phyloP scores from a whole-genome alignment of 192 early-diverging fungal species.

The Coemansia umbellata region DNA sequence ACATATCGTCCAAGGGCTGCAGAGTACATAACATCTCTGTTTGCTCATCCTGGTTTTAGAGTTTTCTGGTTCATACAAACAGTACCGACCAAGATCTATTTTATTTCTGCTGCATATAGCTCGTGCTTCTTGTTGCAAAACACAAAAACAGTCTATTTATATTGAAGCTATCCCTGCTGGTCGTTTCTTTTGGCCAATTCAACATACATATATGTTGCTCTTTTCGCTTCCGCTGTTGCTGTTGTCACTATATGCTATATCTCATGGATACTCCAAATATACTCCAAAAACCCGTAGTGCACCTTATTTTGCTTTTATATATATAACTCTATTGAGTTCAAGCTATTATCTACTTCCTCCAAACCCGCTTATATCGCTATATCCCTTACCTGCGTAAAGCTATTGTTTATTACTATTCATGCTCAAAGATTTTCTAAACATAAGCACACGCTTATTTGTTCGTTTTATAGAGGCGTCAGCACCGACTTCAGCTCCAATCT shows the following conservation, averaged over 20 bases:
- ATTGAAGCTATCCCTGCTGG: not conserved
- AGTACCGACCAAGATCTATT: no score
- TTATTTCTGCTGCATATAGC: not conserved
- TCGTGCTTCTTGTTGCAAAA: not conserved
- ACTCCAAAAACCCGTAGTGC: no score
- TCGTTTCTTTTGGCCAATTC: not conserved
- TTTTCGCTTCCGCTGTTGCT: not conserved
- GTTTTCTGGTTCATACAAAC: no score
- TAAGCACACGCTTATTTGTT: not conserved
- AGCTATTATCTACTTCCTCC: not conserved
- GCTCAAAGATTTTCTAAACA: conserved; percentile 7
- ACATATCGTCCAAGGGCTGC: not conserved
- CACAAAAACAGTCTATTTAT: not conserved
- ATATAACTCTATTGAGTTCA: not conserved
- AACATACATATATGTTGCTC: not conserved
- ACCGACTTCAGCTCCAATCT: not conserved
- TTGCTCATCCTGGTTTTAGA: not conserved
- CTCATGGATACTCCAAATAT: not conserved
- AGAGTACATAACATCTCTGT: conserved; percentile 1
- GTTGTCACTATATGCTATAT: not conserved
- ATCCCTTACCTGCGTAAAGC: not conserved
- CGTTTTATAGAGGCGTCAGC: conserved; percentile 6
- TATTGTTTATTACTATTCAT: not conserved
- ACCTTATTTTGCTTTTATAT: not conserved
- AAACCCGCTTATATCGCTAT: conserved; percentile 2